Evolutionary conservation across 1,284 basidiomycete genomes (phyloP), one percentile per base, ranked within the genome.

Genomic region (Omphalotus olearius): DNA sequence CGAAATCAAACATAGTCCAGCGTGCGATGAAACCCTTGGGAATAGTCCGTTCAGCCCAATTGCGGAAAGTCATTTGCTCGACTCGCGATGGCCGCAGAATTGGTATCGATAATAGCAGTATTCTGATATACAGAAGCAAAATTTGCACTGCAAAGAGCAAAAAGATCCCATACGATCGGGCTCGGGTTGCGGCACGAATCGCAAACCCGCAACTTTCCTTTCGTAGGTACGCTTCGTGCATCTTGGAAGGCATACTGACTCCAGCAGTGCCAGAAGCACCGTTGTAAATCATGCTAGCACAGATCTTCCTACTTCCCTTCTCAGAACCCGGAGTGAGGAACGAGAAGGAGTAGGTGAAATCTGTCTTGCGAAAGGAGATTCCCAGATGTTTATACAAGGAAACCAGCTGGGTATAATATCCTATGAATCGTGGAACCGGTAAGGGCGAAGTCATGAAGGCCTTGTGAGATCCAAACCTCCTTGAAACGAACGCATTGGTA

Each of bases 401-500:
- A 17, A 88, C 82, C 10, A 90, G 71, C 40, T 79, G 77, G 1
- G 79, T 77, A 62, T 90, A 89, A 63, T 88, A 88, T 0, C 87
- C 85, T 88, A 56, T 10, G 43, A 18, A 16, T 45, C 4, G 20
- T 41, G 44, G 30, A 40, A 42, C 50, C 7, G 23, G 39, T 48
- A 33, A 33, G 30, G 13, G 9, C 30, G 30, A 33, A 13, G 9
- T 4, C 4, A 28, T 33, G 20, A 54, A 18, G 38, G 46, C 17
- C 26, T 17, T 46, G 10, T 13, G 16, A 25, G 20, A 26, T 18
- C 25, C 74, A 36, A 50, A 81, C 84, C 84, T 69, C 83, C 83
- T 72, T 89, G 86, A 63, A 89, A 89, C 1, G 82, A 83, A 18
- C 87, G 70, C 87, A 90, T 90, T 1, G 88, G 88, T 0, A 88